These are phyloP conservation scores for Saccharomyces hybrid DNA, from an alignment of 1,139 yeast species.

Conservation along the genomic window DNA sequence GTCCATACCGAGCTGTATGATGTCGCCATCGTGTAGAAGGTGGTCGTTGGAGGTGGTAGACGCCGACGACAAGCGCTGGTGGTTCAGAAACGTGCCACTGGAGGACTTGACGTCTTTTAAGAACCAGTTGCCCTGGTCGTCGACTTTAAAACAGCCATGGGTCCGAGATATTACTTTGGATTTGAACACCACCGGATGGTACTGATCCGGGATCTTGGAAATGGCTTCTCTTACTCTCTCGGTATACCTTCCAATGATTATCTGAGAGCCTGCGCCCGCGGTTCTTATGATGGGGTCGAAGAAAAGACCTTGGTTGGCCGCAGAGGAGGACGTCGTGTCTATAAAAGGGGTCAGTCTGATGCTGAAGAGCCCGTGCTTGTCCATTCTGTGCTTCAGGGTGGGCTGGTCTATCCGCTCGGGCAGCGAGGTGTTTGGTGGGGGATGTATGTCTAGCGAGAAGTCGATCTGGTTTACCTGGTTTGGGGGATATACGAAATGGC, in stretches of 20 bases:
- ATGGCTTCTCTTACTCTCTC: conserved; percentile 75
- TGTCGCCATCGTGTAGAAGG: conserved; percentile 74
- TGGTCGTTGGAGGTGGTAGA: conserved; percentile 60
- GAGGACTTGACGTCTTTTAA: conserved; percentile 79
- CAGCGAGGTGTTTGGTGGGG: conserved; percentile 13
- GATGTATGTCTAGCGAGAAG: background rate
- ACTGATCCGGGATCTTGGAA: conserved; percentile 66
- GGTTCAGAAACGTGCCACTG: conserved; percentile 89
- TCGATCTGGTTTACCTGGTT: background rate
- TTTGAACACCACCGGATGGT: conserved; percentile 78
- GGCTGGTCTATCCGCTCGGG: conserved; percentile 19
- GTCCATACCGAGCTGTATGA: conserved; percentile 38
- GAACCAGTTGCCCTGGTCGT: conserved; percentile 74
- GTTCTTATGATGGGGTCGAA: conserved; percentile 77
- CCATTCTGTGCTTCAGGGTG: conserved; percentile 31
- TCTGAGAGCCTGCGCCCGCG: conserved; percentile 51
- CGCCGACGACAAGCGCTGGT: conserved; percentile 75
- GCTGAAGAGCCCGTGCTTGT: conserved; percentile 58
- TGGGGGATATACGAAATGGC: conserved; percentile 12
- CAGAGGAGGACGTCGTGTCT: conserved; percentile 60
- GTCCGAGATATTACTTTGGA: conserved; percentile 88
- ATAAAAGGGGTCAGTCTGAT: conserved; percentile 78
- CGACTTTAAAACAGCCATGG: conserved; percentile 76
- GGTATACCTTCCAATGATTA: conserved; percentile 78
- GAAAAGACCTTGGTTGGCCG: conserved; percentile 71